Conservation (phyloP, 768 basidiomycete species). For the Fibroporia radiculosa region DNA sequence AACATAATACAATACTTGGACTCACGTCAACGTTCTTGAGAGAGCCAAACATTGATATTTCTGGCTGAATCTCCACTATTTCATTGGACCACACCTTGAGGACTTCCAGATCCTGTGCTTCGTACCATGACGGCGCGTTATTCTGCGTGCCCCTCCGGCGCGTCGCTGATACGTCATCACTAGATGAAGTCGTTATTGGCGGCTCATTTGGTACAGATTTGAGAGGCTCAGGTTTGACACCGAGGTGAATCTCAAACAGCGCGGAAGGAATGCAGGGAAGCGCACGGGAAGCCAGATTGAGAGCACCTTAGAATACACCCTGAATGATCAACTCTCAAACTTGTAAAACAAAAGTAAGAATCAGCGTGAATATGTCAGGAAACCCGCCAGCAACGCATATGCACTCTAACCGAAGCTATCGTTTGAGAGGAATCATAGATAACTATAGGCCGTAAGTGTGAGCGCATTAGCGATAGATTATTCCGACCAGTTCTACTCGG, state of each 20-base stretch:
- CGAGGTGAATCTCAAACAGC: slow-evolving; percentile 75
- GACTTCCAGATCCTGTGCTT: slow-evolving; percentile 69
- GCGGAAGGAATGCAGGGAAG: slow-evolving; percentile 69
- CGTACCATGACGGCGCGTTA: slow-evolving; percentile 64
- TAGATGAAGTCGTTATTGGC: slow-evolving; percentile 30
- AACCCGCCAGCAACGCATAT: too few relatives aligned
- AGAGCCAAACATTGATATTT: slow-evolving; percentile 79
- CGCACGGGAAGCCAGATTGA: slow-evolving; percentile 71
- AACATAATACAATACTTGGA: slow-evolving; percentile 6
- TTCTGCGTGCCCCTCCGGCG: slow-evolving; percentile 33
- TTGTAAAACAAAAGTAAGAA: neutral
- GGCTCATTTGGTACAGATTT: slow-evolving; percentile 60
- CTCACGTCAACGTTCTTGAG: slow-evolving; percentile 74
- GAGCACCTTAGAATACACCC: slow-evolving; percentile 40
- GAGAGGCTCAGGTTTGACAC: slow-evolving; percentile 62
- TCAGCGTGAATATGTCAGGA: neutral
- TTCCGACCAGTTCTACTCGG: too few relatives aligned
- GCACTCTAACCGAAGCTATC: too few relatives aligned
- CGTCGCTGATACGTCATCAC: slow-evolving; percentile 24
- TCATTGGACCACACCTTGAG: slow-evolving; percentile 79
- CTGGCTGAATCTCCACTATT: slow-evolving; percentile 71
- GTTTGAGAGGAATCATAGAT: too few relatives aligned
- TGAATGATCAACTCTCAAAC: neutral
- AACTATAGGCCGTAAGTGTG: too few relatives aligned
- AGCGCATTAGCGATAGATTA: too few relatives aligned